Conservation (phyloP, 1,284 basidiomycete genomes). For the Ganoderma lucidum region DNA sequence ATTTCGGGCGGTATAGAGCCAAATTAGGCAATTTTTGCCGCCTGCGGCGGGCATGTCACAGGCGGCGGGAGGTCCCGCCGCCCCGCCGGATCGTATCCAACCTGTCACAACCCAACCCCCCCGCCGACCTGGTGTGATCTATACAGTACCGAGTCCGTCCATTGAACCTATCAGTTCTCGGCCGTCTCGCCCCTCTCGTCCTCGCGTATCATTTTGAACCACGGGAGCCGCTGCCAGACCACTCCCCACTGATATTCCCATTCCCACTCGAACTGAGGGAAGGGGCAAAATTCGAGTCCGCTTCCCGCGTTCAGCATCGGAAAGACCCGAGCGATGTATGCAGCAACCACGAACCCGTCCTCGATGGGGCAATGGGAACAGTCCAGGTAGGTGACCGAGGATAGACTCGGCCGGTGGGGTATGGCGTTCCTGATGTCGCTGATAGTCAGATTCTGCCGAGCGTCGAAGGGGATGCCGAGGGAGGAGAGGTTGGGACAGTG, state of each 20-base stretch:
- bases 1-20: too few relatives aligned
- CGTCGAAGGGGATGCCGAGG: not conserved
- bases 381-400: not conserved
- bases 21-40: too few relatives aligned
- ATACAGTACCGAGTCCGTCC: too few relatives aligned
- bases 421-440: not conserved
- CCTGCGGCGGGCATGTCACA: too few relatives aligned
- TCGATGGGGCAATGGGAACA: not conserved
- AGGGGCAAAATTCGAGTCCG: not conserved
- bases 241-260: not conserved
- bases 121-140: too few relatives aligned
- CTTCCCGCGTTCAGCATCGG: not conserved
- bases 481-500: not conserved
- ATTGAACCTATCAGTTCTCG: not conserved
- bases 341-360: not conserved
- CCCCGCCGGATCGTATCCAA: too few relatives aligned
- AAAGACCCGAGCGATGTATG: not conserved
- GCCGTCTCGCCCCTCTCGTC: not conserved
- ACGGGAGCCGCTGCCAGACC: not conserved
- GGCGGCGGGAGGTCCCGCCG: too few relatives aligned
- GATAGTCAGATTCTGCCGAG: not conserved
- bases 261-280: not conserved
- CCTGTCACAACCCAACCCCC: too few relatives aligned
- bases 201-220: not conserved
- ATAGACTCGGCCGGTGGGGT: not conserved